Evolutionary conservation across 2,329 filamentous ascomycete genomes (phyloP).

Genomic region (Colletotrichum godetiae): DNA sequence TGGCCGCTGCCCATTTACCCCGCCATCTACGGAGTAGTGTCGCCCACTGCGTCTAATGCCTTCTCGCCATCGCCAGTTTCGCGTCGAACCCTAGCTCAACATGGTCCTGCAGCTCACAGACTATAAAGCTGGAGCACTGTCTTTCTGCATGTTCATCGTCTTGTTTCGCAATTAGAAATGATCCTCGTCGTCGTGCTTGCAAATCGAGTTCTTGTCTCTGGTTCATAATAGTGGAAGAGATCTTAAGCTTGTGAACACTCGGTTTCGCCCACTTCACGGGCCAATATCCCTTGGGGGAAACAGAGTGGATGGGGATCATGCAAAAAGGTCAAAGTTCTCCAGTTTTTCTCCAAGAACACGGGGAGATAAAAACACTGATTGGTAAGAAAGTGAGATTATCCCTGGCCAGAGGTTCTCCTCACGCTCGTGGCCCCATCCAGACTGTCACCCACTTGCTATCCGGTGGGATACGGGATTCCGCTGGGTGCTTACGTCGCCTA

Average conservation of each 20-base stretch:
- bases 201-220: neutral
- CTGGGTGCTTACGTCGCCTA: neutral
- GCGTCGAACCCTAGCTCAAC: neutral
- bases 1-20: neutral
- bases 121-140: neutral
- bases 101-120: neutral
- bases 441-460: neutral
- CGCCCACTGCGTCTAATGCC: no score
- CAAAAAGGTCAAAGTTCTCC: neutral
- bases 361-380: neutral
- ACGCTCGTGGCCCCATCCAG: neutral
- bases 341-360: neutral
- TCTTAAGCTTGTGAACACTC: neutral
- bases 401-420: neutral
- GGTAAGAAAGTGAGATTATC: neutral
- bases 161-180: neutral
- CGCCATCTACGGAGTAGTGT: neutral
- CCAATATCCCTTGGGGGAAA: neutral
- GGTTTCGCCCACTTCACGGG: neutral
- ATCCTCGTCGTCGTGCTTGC: neutral
- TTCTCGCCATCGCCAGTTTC: no score
- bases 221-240: neutral
- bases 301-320: neutral
- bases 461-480: neutral
- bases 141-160: neutral